A percentile compares a stretch with the other conserved stretches of the same genome.
These are phyloP conservation scores for Phytophthora uliginosa DNA, from an alignment of 352 stramenopile genomes.

Conservation along the genomic window DNA sequence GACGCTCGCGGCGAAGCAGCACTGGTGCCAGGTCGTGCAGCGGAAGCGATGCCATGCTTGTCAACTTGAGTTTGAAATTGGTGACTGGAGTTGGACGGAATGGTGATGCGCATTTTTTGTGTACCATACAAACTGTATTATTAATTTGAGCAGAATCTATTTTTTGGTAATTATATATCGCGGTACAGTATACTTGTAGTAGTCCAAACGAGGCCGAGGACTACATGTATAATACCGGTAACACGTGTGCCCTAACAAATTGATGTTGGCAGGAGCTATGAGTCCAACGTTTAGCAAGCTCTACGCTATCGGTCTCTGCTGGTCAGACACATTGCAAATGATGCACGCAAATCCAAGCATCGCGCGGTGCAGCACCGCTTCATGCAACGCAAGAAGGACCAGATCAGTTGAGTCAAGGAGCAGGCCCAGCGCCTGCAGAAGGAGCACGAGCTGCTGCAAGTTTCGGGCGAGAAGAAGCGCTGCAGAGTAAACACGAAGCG, in stretches of 20 bases:
- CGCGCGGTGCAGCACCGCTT: constrained; percentile 57
- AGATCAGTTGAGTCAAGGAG: constrained; percentile 43
- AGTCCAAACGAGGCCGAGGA: too few species aligned
- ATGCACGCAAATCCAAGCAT: constrained; percentile 51
- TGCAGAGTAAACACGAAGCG: constrained; percentile 35
- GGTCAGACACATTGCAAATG: constrained; percentile 21
- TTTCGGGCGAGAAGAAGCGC: constrained; percentile 28
- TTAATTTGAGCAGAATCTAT: too few species aligned
- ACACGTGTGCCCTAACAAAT: too few species aligned
- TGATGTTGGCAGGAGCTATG: background rate
- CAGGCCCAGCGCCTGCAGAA: constrained; percentile 39
- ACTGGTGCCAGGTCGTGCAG: constrained; percentile 31
- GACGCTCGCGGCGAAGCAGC: constrained; percentile 29
- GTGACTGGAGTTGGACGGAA: constrained; percentile 32
- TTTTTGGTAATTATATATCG: too few species aligned
- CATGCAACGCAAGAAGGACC: constrained; percentile 55
- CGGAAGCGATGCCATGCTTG: constrained; percentile 20
- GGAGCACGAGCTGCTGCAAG: constrained; percentile 35
- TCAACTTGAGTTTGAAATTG: constrained; percentile 25
- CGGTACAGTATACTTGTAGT: too few species aligned
- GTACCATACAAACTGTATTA: background rate
- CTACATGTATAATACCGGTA: too few species aligned
- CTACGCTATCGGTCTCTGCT: constrained; percentile 22
- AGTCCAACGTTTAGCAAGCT: constrained; percentile 14
- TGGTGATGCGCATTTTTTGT: constrained; percentile 11